Conservation (phyloP, 176 grass and related monocot species). For the Pharus latifolius region DNA sequence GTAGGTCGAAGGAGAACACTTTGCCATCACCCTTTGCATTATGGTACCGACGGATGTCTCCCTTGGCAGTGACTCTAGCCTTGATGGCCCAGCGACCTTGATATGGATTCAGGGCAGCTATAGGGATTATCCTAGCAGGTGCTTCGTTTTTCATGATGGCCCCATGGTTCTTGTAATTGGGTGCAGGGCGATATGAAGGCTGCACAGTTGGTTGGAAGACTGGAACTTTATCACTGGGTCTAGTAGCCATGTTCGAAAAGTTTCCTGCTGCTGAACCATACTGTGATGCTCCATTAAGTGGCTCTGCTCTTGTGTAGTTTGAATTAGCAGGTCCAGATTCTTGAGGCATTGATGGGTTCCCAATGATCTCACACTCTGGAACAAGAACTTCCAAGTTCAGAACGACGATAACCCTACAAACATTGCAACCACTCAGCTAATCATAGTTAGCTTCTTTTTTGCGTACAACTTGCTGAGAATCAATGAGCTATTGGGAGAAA, state of each 20-base stretch:
- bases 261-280: conserved; percentile 22
- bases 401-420: conserved; percentile 60
- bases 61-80: conserved; percentile 86
- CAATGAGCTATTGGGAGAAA: too few relatives aligned
- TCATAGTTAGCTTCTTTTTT: neutral
- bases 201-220: conserved; percentile 51
- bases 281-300: conserved; percentile 27
- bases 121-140: conserved; percentile 80
- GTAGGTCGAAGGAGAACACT: conserved; percentile 89
- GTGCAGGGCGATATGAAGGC: conserved; percentile 58
- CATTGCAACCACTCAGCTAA: conserved; percentile 22
- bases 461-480: too few relatives aligned
- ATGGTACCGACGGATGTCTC: conserved; percentile 80
- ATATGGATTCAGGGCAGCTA: conserved; percentile 81
- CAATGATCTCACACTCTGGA: conserved; percentile 48
- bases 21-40: conserved; percentile 94
- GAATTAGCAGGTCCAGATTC: conserved; percentile 19
- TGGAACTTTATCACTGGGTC: conserved; percentile 14
- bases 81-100: conserved; percentile 90
- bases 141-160: conserved; percentile 87
- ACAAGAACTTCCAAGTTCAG: conserved; percentile 68
- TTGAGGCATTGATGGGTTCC: conserved; percentile 25
- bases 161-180: conserved; percentile 74
- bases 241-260: conserved; percentile 24
- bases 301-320: conserved; percentile 7